A percentile compares a stretch with the other conserved stretches of the same genome.
phyloP scores from a whole-genome alignment of 768 basidiomycete species.

The Kwoniella newhampshirensis region DNA sequence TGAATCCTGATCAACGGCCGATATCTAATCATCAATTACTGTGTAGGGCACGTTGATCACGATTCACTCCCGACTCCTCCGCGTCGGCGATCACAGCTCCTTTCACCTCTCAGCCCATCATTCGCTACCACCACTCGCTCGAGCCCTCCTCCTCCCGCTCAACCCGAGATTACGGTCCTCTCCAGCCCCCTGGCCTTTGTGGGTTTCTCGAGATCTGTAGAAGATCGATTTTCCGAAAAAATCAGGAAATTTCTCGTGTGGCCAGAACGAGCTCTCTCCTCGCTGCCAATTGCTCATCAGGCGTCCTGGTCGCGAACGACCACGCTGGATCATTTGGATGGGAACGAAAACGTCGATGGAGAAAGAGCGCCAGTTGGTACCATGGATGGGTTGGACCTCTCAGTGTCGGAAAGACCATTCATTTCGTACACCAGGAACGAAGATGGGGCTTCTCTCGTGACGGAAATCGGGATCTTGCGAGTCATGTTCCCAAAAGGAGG shows the following conservation, averaged over 20 bases:
- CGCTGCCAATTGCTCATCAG: conserved; percentile 3
- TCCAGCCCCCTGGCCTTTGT: conserved; percentile 34
- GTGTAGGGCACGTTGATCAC: conserved; percentile 34
- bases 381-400: too few species aligned
- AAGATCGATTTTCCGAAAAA: conserved; percentile 15
- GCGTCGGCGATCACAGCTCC: conserved; percentile 27
- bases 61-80: conserved; percentile 2
- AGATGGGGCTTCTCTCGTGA: conserved; percentile 37
- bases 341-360: too few species aligned
- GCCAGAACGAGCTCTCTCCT: conserved; percentile 19
- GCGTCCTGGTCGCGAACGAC: neutral
- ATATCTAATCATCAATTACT: too few species aligned
- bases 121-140: conserved; percentile 5
- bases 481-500: conserved; percentile 29
- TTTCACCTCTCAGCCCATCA: conserved; percentile 17
- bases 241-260: conserved; percentile 33
- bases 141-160: conserved; percentile 10
- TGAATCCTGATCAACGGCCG: too few species aligned
- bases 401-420: conserved; percentile 37
- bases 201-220: conserved; percentile 19
- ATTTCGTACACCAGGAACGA: conserved; percentile 37
- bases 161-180: conserved; percentile 38
- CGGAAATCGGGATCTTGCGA: conserved; percentile 29
- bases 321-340: neutral
- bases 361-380: too few species aligned